Base-by-base conservation (phyloP, 495 filamentous ascomycete genomes). In the Baudoinia panamericana region DNA sequence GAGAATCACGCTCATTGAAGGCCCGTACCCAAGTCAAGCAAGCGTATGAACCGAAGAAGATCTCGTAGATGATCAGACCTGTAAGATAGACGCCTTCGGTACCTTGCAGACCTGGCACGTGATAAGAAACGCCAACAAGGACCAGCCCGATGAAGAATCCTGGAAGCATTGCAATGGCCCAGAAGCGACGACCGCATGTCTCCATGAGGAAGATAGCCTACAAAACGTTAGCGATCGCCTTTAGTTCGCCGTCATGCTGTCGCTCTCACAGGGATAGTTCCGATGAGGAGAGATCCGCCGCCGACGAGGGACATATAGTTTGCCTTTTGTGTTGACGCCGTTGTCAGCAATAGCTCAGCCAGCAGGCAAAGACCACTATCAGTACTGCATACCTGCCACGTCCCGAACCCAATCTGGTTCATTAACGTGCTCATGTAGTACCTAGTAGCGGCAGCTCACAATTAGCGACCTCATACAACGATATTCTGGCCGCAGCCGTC, bases 21-120 rank as follows among this genome's bases (percentile, higher is more conserved):
- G n/a, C n/a, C n/a, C n/a, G n/a, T n/a, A n/a, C 73, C 71, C 72
- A 77, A 7, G 73, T 76, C 20, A 78, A 52, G 38, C 73, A 76
- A 7, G 73, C 69, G 45, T 76, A 78, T 9, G 65, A 70, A 24
- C 73, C 73, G 41, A 76, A 76, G 64, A 78, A 78, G 33, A 67
- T 66, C 60, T 71, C 68, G 56, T 74, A 76, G 30, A 75, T 52
- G 49, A 75, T 66, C 20, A 76, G 59, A 27, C 72, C 73, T 6
- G 70, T 66, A 15, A 76, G 58, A 43, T 76, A 77, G 23, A 68
- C 35, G 13, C 67, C 71, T 44, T 68, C 56, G 0, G 65, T 65
- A 3, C 5, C 36, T 5, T 60, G 59, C 25, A 30, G 51, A 45
- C 30, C 64, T 43, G 51, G 70, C 64, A 10, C 63, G 25, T 54